phyloP scores from a whole-genome alignment of 2,329 filamentous ascomycete genomes.

The Aureobasidium subglaciale region DNA sequence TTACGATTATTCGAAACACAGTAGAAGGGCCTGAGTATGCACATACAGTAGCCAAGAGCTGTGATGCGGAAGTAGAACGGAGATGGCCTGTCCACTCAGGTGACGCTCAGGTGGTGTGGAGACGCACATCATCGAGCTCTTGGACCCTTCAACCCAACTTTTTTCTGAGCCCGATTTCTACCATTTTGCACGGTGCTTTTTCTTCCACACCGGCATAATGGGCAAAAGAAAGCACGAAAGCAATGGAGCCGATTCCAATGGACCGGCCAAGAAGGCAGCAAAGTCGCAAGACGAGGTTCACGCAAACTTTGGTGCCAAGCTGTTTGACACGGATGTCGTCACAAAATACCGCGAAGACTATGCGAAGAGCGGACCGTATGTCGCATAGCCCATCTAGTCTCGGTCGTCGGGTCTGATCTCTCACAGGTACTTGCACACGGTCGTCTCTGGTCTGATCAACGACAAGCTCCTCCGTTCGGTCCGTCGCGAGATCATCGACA shows the following conservation, averaged over 20 bases:
- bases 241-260: constrained; percentile 22
- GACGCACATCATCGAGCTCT: not conserved
- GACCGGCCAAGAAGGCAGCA: constrained; percentile 31
- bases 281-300: constrained; percentile 31
- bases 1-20: too few relatives aligned
- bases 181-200: too few relatives aligned
- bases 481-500: constrained; percentile 75
- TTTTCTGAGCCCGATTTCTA: not conserved
- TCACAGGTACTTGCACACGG: constrained; percentile 76
- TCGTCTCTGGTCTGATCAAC: constrained; percentile 75
- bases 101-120: not conserved
- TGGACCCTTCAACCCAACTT: constrained; percentile 7
- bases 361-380: constrained; percentile 51
- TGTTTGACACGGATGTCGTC: constrained; percentile 56
- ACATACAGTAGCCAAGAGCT: not conserved
- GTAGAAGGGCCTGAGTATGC: too few relatives aligned
- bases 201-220: too few relatives aligned
- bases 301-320: constrained; percentile 56
- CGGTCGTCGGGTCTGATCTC: too few relatives aligned
- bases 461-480: constrained; percentile 77
- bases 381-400: too few relatives aligned
- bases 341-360: constrained; percentile 56
- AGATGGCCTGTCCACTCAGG: constrained; percentile 7
- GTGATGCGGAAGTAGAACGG: not conserved
- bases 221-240: constrained; percentile 37